Evolutionary conservation across 2,329 filamentous ascomycete genomes (phyloP).

Genomic region (Podosphaera fusca): DNA sequence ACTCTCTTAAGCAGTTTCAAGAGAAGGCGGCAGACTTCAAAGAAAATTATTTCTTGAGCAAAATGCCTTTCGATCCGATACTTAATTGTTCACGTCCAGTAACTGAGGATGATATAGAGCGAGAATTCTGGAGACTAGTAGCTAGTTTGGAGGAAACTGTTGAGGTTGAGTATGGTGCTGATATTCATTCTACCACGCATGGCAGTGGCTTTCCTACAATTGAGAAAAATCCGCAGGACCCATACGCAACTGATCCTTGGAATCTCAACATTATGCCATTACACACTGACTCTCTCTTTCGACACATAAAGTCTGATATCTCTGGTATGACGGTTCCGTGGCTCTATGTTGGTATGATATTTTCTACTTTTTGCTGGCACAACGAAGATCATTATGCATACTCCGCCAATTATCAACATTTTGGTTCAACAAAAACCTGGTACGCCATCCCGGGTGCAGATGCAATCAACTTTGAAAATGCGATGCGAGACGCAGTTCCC

Average conservation of each 20-base stretch:
- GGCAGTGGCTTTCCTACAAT: constrained; percentile 91
- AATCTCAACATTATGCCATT: constrained; percentile 86
- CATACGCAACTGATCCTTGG: constrained; percentile 80
- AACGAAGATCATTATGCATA: constrained; percentile 97
- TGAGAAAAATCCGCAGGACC: constrained; percentile 69
- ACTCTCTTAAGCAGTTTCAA: constrained; percentile 88
- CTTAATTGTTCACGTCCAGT: constrained; percentile 61
- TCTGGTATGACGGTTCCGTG: constrained; percentile 98
- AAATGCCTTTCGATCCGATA: constrained; percentile 69
- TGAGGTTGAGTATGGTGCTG: constrained; percentile 92
- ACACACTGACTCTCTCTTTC: constrained; percentile 75
- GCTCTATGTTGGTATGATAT: constrained; percentile 98
- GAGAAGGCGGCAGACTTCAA: constrained; percentile 92
- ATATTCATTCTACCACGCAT: constrained; percentile 95
- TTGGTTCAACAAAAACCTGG: constrained; percentile 96
- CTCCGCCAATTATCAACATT: constrained; percentile 95
- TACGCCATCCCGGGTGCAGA: constrained; percentile 92
- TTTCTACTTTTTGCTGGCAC: constrained; percentile 98
- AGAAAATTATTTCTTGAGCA: constrained; percentile 73
- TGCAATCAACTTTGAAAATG: constrained; percentile 80
- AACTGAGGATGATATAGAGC: constrained; percentile 86
- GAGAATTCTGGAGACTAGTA: constrained; percentile 89
- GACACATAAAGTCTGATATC: constrained; percentile 94
- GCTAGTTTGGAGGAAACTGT: constrained; percentile 87
- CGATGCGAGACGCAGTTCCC: constrained; percentile 85